Evolutionary conservation across 352 stramenopile species (phyloP).

Genomic region (Phytophthora rubi): DNA sequence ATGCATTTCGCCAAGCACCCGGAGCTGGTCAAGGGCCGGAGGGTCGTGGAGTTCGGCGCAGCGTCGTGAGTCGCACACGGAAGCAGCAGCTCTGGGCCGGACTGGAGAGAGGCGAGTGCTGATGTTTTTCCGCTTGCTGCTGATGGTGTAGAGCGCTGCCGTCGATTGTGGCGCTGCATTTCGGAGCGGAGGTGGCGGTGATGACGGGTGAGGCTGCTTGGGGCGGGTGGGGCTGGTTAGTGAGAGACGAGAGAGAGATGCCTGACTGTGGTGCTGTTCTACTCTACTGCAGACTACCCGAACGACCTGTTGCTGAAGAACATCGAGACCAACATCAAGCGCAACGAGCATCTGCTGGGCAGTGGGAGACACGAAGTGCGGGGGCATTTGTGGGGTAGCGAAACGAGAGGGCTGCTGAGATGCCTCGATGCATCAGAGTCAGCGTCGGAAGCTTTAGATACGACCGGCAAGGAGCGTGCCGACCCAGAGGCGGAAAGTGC

Average conservation of each 20-base stretch:
- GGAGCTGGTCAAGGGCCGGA: constrained; percentile 34
- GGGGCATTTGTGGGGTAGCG: constrained; percentile 52
- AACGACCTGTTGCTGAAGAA: constrained; percentile 54
- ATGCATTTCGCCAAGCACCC: constrained; percentile 52
- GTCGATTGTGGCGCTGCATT: constrained; percentile 55
- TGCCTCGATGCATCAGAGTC: constrained; percentile 17
- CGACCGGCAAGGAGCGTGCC: not conserved
- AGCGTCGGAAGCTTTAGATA: not conserved
- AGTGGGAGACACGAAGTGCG: constrained; percentile 37
- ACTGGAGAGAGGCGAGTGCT: not conserved
- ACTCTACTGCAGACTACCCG: constrained; percentile 47
- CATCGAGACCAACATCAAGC: constrained; percentile 48
- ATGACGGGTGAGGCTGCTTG: constrained; percentile 45
- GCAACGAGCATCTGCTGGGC: constrained; percentile 42
- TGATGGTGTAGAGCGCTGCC: constrained; percentile 42
- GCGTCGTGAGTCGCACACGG: constrained; percentile 43
- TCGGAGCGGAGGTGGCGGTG: constrained; percentile 40
- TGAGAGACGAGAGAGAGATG: not conserved
- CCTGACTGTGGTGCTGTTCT: not conserved
- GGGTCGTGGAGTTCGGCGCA: constrained; percentile 56
- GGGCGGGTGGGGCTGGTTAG: not conserved
- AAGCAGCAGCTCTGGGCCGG: no score
- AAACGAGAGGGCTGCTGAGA: constrained; percentile 24
- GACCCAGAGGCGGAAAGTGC: not conserved
- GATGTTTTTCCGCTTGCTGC: not conserved